Conservation (phyloP, 352 stramenopile genomes). For the Pythium monospermum region DNA sequence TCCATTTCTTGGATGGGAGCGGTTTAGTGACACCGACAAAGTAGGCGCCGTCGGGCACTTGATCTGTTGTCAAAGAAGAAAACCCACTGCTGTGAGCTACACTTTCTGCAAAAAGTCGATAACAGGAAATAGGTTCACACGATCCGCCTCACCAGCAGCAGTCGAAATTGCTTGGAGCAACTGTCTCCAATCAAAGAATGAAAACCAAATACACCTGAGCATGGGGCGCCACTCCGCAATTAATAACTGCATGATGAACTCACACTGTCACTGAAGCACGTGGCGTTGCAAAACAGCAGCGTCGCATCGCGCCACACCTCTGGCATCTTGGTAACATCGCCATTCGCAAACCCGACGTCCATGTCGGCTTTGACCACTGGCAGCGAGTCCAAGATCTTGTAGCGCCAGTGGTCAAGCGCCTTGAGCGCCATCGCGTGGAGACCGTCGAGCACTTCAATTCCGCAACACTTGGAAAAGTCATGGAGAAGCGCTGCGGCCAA, state of each 20-base stretch:
- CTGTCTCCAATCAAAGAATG: conserved; percentile 4
- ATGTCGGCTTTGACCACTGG: conserved; percentile 44
- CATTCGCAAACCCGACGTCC: conserved; percentile 51
- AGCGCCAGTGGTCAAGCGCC: conserved; percentile 58
- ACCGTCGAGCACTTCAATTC: conserved; percentile 58
- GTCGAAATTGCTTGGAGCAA: conserved; percentile 29
- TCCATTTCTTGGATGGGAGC: conserved; percentile 47
- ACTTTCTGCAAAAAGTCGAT: neutral
- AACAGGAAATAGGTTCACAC: too few species aligned
- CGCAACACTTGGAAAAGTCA: conserved; percentile 61
- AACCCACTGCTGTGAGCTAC: too few species aligned
- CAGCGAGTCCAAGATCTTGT: conserved; percentile 51
- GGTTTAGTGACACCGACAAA: conserved; percentile 62
- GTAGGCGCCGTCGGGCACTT: conserved; percentile 41
- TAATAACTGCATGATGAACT: too few species aligned
- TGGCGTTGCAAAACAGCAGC: conserved; percentile 64
- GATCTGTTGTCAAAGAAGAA: too few species aligned
- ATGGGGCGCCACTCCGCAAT: neutral
- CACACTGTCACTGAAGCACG: conserved; percentile 66
- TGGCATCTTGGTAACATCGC: conserved; percentile 32
- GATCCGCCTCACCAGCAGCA: conserved; percentile 24
- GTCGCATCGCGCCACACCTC: conserved; percentile 56
- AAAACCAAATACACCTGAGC: too few species aligned
- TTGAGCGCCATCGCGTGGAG: conserved; percentile 58
- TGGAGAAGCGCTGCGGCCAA: conserved; percentile 54